Evolutionary conservation across 1,284 basidiomycete genomes (phyloP).

Genomic region (Marasmius tenuissimus): DNA sequence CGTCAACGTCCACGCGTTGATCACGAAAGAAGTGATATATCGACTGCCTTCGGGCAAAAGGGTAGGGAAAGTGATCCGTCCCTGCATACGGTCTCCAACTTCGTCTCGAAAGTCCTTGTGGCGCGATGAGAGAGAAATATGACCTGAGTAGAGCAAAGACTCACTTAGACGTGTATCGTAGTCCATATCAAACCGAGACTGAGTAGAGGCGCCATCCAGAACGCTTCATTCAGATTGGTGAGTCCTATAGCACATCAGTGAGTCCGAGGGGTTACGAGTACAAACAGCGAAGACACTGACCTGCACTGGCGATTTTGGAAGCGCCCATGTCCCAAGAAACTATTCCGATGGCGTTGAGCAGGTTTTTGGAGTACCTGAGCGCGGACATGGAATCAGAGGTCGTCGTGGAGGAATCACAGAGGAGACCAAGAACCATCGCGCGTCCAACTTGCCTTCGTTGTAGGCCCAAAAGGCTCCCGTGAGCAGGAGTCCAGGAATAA

Average conservation of each 20-base stretch:
- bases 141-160: constrained; percentile 26
- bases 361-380: constrained; percentile 26
- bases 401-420: not conserved
- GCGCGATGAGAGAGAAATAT: constrained; percentile 26
- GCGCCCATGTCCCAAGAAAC: constrained; percentile 27
- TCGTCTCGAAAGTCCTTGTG: constrained; percentile 43
- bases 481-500: constrained; percentile 27
- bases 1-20: constrained; percentile 22
- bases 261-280: constrained; percentile 1
- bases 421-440: constrained; percentile 22
- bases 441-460: constrained; percentile 33
- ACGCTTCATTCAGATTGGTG: constrained; percentile 3
- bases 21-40: constrained; percentile 21
- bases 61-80: constrained; percentile 41
- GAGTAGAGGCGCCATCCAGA: constrained; percentile 25
- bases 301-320: constrained; percentile 22
- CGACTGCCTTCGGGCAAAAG: constrained; percentile 26
- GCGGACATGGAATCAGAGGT: not conserved
- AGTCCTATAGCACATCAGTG: constrained; percentile 24
- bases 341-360: constrained; percentile 33
- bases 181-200: constrained; percentile 10
- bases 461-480: constrained; percentile 30
- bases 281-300: constrained; percentile 16
- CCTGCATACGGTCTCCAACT: constrained; percentile 34
- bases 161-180: constrained; percentile 15